Evolutionary conservation across 2,329 filamentous ascomycete genomes (phyloP), one percentile per base, ranked within the genome.

Genomic region (Dactylellina cionopaga): DNA sequence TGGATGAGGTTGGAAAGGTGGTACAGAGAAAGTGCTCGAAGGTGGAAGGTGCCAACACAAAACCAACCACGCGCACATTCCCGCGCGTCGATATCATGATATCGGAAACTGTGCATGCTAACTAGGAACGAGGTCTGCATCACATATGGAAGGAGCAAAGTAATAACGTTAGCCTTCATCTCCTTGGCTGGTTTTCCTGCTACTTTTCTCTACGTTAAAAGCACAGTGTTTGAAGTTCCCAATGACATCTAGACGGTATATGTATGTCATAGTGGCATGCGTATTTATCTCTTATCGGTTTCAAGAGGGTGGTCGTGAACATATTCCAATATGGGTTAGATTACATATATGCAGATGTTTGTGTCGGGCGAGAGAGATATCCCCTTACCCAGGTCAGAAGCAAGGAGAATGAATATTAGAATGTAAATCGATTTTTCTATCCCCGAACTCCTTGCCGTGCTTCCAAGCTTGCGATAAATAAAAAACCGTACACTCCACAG

Each of bases 21-120:
- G 55, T 60, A 70, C 65, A 70, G 52, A 47, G 47, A 27, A 19
- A 62, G 29, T n/a, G 17, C 15, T 46, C 66, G 3, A 58, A 71
- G 64, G 49, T 5, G 66, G 66, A 58, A 71, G 66, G 66, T 71
- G 46, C 29, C 66, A 71, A 71, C 66, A 51, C 66, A 64, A 55
- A 43, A 43, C 22, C 15, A 17, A 43, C 39, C 39, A 39, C 35
- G 15, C 10, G n/a, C n/a, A n/a, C n/a, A n/a, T n/a, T n/a, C n/a
- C n/a, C n/a, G n/a, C n/a, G n/a, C n/a, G n/a, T n/a, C n/a, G n/a
- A n/a, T n/a, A n/a, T n/a, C n/a, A n/a, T n/a, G n/a, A n/a, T n/a
- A n/a, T 15, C 37, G 5, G 9, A 9, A n/a, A 9, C 9, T 15
- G 31, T 13, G 31, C 31, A 6, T 13, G 13, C 31, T 33, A 33